These are phyloP conservation scores for Hamiltosporidium magnivora DNA, from an alignment of 371 early-diverging fungal genomes.

Conservation along the genomic window DNA sequence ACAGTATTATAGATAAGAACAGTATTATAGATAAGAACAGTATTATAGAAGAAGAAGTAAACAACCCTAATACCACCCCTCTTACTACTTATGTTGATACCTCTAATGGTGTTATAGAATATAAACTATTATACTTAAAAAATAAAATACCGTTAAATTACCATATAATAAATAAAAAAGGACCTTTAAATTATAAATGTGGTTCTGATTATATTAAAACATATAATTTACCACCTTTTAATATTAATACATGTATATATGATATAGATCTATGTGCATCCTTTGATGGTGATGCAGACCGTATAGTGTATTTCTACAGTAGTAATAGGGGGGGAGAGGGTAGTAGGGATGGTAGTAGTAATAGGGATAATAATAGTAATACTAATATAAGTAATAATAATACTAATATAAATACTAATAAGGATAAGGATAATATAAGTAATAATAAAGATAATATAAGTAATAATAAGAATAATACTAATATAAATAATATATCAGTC, in stretches of 20 bases:
- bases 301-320: slow-evolving; percentile 71
- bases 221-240: slow-evolving; percentile 64
- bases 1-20: no score
- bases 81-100: slow-evolving; percentile 20
- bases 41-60: not conserved
- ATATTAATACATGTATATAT: not conserved
- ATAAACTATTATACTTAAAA: not conserved
- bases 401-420: no score
- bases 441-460: no score
- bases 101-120: slow-evolving; percentile 16
- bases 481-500: slow-evolving; percentile 31
- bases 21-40: no score
- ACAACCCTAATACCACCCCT: not conserved
- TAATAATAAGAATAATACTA: no score
- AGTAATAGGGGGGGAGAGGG: no score
- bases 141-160: not conserved
- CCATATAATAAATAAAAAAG: not conserved
- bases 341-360: no score
- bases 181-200: slow-evolving; percentile 58
- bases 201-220: slow-evolving; percentile 94
- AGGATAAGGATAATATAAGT: no score
- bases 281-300: slow-evolving; percentile 95
- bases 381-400: no score
- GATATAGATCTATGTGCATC: slow-evolving; percentile 62
- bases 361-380: no score